Evolutionary conservation across 495 filamentous ascomycete species (phyloP), one percentile per base, ranked within the genome.

Genomic region (Glonium stellatum): DNA sequence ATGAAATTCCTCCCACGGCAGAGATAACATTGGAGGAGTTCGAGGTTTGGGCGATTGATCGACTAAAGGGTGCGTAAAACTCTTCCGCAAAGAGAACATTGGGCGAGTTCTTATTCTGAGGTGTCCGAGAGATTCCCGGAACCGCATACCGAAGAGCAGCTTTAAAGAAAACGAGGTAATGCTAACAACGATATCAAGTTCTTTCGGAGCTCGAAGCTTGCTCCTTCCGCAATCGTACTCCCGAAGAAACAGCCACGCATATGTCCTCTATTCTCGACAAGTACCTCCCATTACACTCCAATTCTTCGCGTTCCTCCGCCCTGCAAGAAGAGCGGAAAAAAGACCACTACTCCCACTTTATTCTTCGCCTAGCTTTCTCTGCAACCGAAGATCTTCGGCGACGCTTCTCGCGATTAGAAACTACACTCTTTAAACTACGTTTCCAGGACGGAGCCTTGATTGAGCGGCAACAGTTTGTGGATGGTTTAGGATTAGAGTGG

Each of bases 11-110:
- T 34, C 95, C 95, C 0, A 96, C 90, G 1, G 86, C 86, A 23
- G 95, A 99, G 65, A 90, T 99, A 72, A 96, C 89, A 3, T 85
- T 99, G 48, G 95, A 99, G 72, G 83, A 97, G 67, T 99, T 99
- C 69, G 95, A 99, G 68, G 89, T 96, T 81, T 99, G 95, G 95
- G 95, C 92, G n/a, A 97, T 99, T 66, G 85, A 95, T 68, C 82
- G 95, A 50, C 67, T 99, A 60, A 85, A 87, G 66, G 77, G 90
- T 93, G 76, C 54, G 73, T 63, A 25, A 21, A 10, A 18, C 23
- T 51, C 15, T 5, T 31, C 37, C 6, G 27, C 6, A 31, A 31
- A 31, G 27, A 31, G 6, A 31, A 31, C 6, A 6, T 31, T 6
- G 3, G 6, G 6, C 6, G 27, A 2, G 6, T 31, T 6, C 27